Conservation (phyloP, 1,284 basidiomycete species). For the Trichosporon inkin region DNA sequence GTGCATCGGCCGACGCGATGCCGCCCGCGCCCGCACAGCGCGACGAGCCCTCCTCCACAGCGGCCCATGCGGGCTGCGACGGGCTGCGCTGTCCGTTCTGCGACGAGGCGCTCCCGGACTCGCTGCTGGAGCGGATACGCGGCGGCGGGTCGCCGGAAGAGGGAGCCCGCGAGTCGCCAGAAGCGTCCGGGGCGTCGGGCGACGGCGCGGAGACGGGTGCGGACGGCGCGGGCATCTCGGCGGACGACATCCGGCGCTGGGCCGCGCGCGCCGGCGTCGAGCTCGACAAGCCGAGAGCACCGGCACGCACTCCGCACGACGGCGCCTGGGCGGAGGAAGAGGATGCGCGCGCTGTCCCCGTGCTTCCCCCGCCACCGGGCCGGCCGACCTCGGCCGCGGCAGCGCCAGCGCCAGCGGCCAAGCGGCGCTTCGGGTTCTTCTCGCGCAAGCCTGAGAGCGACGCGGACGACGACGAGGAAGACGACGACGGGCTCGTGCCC, state of each 20-base stretch:
- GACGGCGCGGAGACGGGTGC: constrained; percentile 30
- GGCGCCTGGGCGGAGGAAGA: no score
- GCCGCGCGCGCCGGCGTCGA: constrained; percentile 32
- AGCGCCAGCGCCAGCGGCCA: neutral
- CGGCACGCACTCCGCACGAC: constrained; percentile 1
- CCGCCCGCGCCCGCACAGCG: neutral
- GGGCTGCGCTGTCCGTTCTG: constrained; percentile 44
- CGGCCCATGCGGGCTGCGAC: neutral
- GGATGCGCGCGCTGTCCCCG: constrained; percentile 27
- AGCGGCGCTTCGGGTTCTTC: constrained; percentile 31
- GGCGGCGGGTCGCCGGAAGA: neutral
- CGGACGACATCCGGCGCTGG: constrained; percentile 39
- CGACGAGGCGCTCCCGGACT: constrained; percentile 37
- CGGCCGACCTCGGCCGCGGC: constrained; percentile 5
- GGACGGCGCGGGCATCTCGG: constrained; percentile 24
- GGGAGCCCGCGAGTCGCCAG: no score
- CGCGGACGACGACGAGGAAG: constrained; percentile 12
- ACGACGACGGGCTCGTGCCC: constrained; percentile 13
- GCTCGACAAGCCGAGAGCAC: neutral
- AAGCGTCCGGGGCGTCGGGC: no score
- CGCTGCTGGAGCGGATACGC: constrained; percentile 19
- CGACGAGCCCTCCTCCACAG: no score
- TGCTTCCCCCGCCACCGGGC: constrained; percentile 26
- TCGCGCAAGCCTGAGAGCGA: constrained; percentile 24
- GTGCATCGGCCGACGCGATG: neutral